Evolutionary conservation across 2,329 filamentous ascomycete genomes (phyloP), one percentile per base, ranked within the genome.

Genomic region (Cyclaneusma minus): DNA sequence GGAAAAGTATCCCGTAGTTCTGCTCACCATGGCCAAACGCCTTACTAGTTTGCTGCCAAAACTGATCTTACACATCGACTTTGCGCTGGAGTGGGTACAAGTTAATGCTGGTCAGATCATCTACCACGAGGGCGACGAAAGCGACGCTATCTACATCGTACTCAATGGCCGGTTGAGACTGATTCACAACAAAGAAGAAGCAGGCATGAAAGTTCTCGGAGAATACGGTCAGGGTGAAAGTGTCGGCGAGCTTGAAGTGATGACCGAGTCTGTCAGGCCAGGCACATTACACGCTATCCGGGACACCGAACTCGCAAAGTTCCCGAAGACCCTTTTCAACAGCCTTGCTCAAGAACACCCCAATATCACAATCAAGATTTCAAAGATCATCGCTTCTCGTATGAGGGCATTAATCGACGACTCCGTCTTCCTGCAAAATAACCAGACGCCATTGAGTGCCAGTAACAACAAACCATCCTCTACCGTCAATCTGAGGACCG

Each of bases 161-260:
- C 64, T 98, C 10, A 98, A 98, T 40, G 89, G 89, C 7, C 79
- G 89, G 10, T 54, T 98, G 11, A 68, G 91, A 29, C 68, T 87
- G 0, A 79, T 98, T 1, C 67, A 84, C 33, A 85, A 94, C 40
- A 71, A 71, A 9, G 71, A 78, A 24, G 77, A 81, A 35, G 83
- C 83, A 1, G 78, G 77, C 3, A 77, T 93, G 55, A 78, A 75
- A 23, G 84, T 92, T 8, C 68, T 83, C 26, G 87, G 83, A 8
- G 91, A 98, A 49, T 95, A 79, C 43, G 89, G 89, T 4, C 89
- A 98, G 52, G 91, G 91, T 6, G 91, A 98, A 47, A 98, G 89
- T 48, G 84, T 98, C 11, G 89, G 89, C 6, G 89, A 98, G 49
- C 65, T 98, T 2, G 91, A 98, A 49, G 89, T 98, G 16, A 71